Evolutionary conservation across 768 basidiomycete species (phyloP), one percentile per base, ranked within the genome.

Genomic region (Podaxis sp.): DNA sequence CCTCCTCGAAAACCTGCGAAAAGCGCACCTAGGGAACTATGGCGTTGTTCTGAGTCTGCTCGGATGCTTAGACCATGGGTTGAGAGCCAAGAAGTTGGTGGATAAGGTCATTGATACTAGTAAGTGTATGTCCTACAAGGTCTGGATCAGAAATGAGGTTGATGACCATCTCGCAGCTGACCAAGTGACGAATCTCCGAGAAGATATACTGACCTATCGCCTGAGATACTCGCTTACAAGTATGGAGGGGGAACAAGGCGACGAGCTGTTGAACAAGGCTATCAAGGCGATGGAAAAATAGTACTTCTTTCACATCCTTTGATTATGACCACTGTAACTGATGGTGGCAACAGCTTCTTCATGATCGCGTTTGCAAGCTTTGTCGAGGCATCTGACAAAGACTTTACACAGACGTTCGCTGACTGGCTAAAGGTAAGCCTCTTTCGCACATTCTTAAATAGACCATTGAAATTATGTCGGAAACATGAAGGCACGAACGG

Each of bases 291-390:
- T 96, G 46, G 93, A 96, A 75, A 93, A 95, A 83, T 96, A 95
- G 93, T 93, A 67, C n/a, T 88, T 75, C 17, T 3, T 30, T 8
- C 36, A n/a, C 7, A 13, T 17, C 66, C 19, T 40, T 30, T 6
- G 7, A 48, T 33, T 59, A 51, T 51, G 33, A 26, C 57, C 11
- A 33, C 19, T 28, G 57, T 19, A 58, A 51, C n/a, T 52, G 17
- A 38, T 48, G 26, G 56, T 26, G n/a, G 33, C 33, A 11, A 7
- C 61, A 95, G 92, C 74, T 97, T 96, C 78, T 98, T 98, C 76
- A 86, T 95, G 68, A 91, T 99, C 63, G 92, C 90, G 0, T 99
- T 98, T 69, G 91, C 95, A 2, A 92, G 88, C 64, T 99, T 91
- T 68, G 87, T 96, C 4, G 84, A 89, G 57, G 80, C 82, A 28